Conservation (phyloP, 257 asterid genomes). For the Mitragyna speciosa region DNA sequence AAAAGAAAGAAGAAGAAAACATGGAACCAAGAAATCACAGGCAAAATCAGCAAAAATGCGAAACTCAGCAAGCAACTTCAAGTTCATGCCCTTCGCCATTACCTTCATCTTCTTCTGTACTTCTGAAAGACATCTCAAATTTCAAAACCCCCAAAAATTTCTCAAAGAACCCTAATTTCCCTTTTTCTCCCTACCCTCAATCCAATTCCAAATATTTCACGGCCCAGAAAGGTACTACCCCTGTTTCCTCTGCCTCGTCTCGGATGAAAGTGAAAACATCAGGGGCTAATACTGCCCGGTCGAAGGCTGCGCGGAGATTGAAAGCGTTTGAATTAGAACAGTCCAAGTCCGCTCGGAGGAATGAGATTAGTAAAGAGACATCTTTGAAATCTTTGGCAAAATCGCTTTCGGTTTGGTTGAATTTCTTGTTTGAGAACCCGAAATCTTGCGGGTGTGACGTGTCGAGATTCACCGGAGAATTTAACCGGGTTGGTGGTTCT, state of each 20-base stretch:
- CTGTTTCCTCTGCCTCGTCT: slow-evolving; percentile 37
- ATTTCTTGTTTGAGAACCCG: slow-evolving; percentile 79
- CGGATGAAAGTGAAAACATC: slow-evolving; percentile 34
- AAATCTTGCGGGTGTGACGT: slow-evolving; percentile 78
- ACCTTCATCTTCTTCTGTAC: slow-evolving; percentile 40
- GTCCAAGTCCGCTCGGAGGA: slow-evolving; percentile 73
- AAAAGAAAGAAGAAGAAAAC: no score
- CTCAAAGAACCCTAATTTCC: slow-evolving; percentile 27
- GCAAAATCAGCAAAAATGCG: neutral
- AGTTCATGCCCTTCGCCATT: slow-evolving; percentile 37
- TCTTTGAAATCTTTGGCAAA: slow-evolving; percentile 67
- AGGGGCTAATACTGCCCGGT: slow-evolving; percentile 40
- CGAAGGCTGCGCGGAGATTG: slow-evolving; percentile 62
- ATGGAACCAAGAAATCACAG: slow-evolving; percentile 21
- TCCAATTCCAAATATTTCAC: slow-evolving; percentile 55
- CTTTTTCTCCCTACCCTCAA: slow-evolving; percentile 31
- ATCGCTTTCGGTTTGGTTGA: slow-evolving; percentile 88
- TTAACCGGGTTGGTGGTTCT: slow-evolving; percentile 33
- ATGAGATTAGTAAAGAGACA: slow-evolving; percentile 59
- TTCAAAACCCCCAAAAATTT: slow-evolving; percentile 63
- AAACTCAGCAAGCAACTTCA: no score
- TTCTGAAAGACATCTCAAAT: slow-evolving; percentile 68
- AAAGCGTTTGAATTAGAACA: slow-evolving; percentile 86
- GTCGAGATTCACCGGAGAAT: slow-evolving; percentile 53
- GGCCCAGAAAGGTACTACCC: slow-evolving; percentile 53